Evolutionary conservation across 352 stramenopile species (phyloP), one percentile per base, ranked within the genome.

Genomic region (Globisporangium takayamanum): DNA sequence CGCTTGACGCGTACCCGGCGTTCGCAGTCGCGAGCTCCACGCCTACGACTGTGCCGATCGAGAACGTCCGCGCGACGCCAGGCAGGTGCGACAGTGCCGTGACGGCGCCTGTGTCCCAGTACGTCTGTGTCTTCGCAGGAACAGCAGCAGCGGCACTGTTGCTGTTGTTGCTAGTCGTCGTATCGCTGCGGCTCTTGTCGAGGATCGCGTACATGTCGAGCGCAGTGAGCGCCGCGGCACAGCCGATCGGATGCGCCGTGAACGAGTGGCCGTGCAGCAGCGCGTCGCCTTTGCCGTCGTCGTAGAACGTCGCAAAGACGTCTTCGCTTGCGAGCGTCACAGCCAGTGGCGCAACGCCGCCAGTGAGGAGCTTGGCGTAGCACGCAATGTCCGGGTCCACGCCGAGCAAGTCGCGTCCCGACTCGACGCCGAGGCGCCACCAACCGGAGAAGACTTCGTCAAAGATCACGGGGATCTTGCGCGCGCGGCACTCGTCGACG

Each of bases 201-300:
- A 87, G 67, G 57, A 91, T 84, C 55, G 88, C 59, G 68, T 92
- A 95, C 82, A 93, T 90, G 64, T 95, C 84, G 3, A 97, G 60
- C 12, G 88, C 79, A n/a, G 92, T 93, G 28, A 97, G 56, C 12
- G 84, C 85, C 12, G 88, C 88, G 25, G 89, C 89, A 57, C 89
- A 97, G 28, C 88, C 91, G 47, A 96, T 78, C 5, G 91, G 88
- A 58, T 97, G 88, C 0, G 89, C 91, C 28, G 89, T 96, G 74
- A 97, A 97, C n/a, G 88, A 97, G 69, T 97, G 89, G 12, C 84
- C 91, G 60, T 97, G 90, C 0, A 97, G 73, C 45, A 97, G 62
- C 5, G 88, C 88, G 18, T 96, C 83, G 37, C 77, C 80, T 73
- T 96, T 95, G 47, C 60, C 77, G 37, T 95, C 86, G 0, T 81